Percentiles rank a stretch among this genome's conserved stretches.
Evolutionary conservation across 1,284 basidiomycete genomes (phyloP).

Genomic region (Ceratorhiza oryzae-sativae): DNA sequence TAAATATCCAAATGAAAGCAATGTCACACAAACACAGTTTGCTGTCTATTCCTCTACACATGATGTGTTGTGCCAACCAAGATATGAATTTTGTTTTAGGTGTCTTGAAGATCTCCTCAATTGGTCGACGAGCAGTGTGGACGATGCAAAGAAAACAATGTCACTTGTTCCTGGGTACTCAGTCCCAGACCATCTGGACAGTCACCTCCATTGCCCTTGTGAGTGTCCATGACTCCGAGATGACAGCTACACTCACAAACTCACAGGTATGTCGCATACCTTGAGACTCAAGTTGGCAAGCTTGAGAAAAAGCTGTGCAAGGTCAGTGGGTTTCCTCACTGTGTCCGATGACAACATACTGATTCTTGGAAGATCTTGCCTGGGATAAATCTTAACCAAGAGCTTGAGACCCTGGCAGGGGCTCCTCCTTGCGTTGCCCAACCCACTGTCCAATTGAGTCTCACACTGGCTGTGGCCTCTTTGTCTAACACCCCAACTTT

Average conservation of each 20-base stretch:
- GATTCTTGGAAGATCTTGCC: conserved; percentile 13
- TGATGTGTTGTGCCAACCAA: background rate
- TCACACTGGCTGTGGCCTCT: background rate
- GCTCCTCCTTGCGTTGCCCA: background rate
- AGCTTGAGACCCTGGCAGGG: conserved; percentile 22
- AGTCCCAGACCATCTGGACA: conserved; percentile 17
- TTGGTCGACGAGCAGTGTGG: conserved; percentile 26
- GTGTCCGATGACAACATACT: background rate
- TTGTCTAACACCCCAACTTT: background rate
- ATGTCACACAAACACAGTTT: conserved; percentile 1
- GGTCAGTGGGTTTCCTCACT: conserved; percentile 3
- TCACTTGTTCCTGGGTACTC: background rate
- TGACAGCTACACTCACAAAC: background rate
- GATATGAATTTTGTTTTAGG: background rate
- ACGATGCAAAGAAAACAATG: background rate
- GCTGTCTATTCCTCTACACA: background rate
- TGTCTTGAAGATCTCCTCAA: conserved; percentile 11
- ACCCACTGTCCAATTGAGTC: background rate
- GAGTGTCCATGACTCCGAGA: background rate
- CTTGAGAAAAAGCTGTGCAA: conserved; percentile 12
- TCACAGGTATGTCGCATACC: conserved; percentile 13
- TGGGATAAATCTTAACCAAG: conserved; percentile 24
- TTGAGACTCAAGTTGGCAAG: conserved; percentile 15
- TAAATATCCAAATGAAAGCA: too few relatives aligned
- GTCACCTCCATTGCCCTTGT: conserved; percentile 26